Evolutionary conservation across 768 basidiomycete species (phyloP), one percentile per base, ranked within the genome.

Genomic region (Termitomyces sp.): DNA sequence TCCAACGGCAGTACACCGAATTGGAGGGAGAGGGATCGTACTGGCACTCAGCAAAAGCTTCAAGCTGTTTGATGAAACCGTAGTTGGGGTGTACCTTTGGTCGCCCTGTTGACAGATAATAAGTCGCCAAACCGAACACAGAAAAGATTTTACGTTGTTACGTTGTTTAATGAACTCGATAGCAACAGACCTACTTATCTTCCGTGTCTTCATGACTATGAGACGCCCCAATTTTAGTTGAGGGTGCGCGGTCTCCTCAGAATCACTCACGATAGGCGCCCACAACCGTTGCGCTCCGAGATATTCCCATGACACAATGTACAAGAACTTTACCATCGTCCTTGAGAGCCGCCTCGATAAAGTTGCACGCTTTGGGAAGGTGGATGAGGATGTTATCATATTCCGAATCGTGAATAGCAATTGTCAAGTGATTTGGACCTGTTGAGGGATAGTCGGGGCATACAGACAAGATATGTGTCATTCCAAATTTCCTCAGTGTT

Each of bases 301-400:
- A 90, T 7, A 89, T 69, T 5, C 88, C 89, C 81, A 88, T 85
- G 10, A 83, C 72, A 63, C 88, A 89, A 57, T 90, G 88, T 13
- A 89, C 83, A 10, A 90, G 76, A 5, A 89, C 80, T 43, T 71
- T 76, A 0, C 86, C 86, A 23, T 78, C 77, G 1, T 63, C 36
- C 9, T 70, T 65, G 38, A 90, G 59, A 3, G 88, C 85, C 20
- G 72, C 57, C 59, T 85, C 75, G 29, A 91, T 88, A 65, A 88
- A 91, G 13, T 62, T 66, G 62, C 84, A 85, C 10, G 83, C 76
- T 16, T 65, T 56, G 3, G 85, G 82, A 2, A 91, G 71, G 60
- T 86, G 78, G n/a, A 85, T 81, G 15, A 89, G 78, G 23, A 91
- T 73, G 39, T 81, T 73, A 20, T 75, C 74, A 54, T 77, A 77